Evolutionary conservation across 768 basidiomycete genomes (phyloP).

Genomic region (Hydnomerulius pinastri): DNA sequence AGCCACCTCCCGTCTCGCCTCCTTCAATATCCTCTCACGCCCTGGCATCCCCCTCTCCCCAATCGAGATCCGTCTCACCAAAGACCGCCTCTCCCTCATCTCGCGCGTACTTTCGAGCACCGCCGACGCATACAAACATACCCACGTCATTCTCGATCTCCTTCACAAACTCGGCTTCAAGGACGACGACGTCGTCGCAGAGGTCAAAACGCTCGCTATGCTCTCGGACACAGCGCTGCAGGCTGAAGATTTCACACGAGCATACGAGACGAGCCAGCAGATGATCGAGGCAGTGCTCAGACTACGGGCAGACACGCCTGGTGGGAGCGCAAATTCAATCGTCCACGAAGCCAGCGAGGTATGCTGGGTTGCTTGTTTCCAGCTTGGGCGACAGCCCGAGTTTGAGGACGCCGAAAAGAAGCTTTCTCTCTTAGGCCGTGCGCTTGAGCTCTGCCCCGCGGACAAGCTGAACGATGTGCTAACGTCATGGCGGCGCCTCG

Average conservation of each 20-base stretch:
- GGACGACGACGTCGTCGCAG: slow-evolving; percentile 66
- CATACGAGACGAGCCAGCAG: slow-evolving; percentile 67
- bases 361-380: slow-evolving; percentile 89
- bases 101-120: slow-evolving; percentile 84
- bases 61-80: slow-evolving; percentile 90
- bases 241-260: slow-evolving; percentile 74
- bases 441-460: slow-evolving; percentile 83
- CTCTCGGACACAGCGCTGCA: slow-evolving; percentile 85
- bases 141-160: slow-evolving; percentile 89
- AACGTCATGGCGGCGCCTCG: slow-evolving; percentile 71
- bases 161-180: slow-evolving; percentile 84
- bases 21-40: slow-evolving; percentile 81
- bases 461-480: slow-evolving; percentile 82
- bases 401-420: slow-evolving; percentile 69
- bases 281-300: slow-evolving; percentile 68
- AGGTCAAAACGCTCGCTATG: slow-evolving; percentile 87
- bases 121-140: slow-evolving; percentile 86
- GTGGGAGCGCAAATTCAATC: slow-evolving; percentile 38
- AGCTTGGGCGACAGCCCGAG: slow-evolving; percentile 81
- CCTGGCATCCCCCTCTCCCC: slow-evolving; percentile 82
- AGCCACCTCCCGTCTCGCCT: slow-evolving; percentile 93
- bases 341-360: slow-evolving; percentile 71
- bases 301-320: slow-evolving; percentile 40
- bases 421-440: slow-evolving; percentile 72
- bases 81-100: slow-evolving; percentile 86